Base-by-base conservation (phyloP, 2,329 filamentous ascomycete species). In the Zelopaecilomyces penicillatus region DNA sequence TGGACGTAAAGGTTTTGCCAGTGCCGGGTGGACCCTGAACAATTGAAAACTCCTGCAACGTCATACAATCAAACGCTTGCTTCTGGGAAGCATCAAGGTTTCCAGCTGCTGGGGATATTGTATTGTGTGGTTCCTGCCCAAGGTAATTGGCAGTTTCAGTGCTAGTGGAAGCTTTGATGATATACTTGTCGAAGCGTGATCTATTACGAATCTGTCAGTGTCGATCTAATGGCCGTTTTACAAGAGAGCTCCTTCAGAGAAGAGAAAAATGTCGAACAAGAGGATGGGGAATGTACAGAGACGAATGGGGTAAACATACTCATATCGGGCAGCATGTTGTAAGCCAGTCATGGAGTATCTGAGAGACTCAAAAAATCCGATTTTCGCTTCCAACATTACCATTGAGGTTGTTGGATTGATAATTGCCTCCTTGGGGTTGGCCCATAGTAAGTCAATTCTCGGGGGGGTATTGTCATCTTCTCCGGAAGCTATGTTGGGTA, bases 1-100 rank as follows among this genome's bases (percentile, higher is more conserved):
- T 78, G 0, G 87, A 93, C 0, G 89, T 84, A 51, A 84, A 84
- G 0, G 90, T 96, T 58, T 96, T 96, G 4, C 76, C 76, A 0
- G 75, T 79, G 0, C 76, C 76, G 0, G 88, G 89, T 7, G 89
- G 89, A 0, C 90, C 90, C 65, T 95, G 90, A 0, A 95, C 65
- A 30, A 95, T 80, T 0, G 87, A 79, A 1, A 95, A 57, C 39
- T 78, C 76, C 45, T 80, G 84, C 0, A 82, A 84, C 1, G 93
- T 64, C 49, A 95, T 89, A 1, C 78, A 70, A 11, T 75, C 66
- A 0, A 93, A 70, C 0, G 87, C 88, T 3, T 66, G 61, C 35
- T 80, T 72, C 57, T 96, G 90, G 0, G 85, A 88, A 1, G 63
- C 56, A 53, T 95, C 88, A 6, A 95, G 71, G 3, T 54, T 58